A percentile compares a stretch with the other conserved stretches of the same genome.
Conservation (phyloP, 805 yeast species). For the Candida ortonii region DNA sequence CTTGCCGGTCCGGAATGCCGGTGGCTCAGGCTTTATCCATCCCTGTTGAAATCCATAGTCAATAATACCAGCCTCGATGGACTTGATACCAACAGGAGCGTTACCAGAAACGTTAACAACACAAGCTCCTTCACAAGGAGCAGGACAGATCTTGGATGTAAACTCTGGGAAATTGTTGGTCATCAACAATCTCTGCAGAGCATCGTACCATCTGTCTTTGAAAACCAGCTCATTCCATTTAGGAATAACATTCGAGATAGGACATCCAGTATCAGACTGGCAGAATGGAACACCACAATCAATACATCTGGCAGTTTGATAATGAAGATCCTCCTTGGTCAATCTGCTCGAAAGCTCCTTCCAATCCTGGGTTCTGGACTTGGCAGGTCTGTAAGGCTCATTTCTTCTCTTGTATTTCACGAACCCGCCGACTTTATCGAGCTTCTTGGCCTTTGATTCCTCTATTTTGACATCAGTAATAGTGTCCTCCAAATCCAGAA, state of each 20-base stretch:
- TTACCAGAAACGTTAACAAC: conserved; percentile 80
- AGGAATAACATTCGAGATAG: conserved; percentile 94
- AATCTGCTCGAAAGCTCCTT: conserved; percentile 80
- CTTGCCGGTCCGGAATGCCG: conserved; percentile 78
- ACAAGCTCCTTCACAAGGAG: conserved; percentile 98
- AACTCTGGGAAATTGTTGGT: conserved; percentile 99
- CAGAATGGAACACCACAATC: conserved; percentile 99
- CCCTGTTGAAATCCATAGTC: conserved; percentile 96
- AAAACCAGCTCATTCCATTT: conserved; percentile 97
- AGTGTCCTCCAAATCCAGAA: conserved; percentile 87
- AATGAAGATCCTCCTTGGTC: conserved; percentile 79
- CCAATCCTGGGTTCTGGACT: conserved; percentile 85
- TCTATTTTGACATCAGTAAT: conserved; percentile 66
- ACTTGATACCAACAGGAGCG: conserved; percentile 95
- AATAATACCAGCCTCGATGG: conserved; percentile 92
- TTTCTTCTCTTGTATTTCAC: conserved; percentile 88
- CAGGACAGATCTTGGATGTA: conserved; percentile 97
- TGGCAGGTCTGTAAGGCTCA: conserved; percentile 79
- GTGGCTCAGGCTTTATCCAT: conserved; percentile 88
- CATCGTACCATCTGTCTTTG: conserved; percentile 92
- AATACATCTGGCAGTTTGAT: conserved; percentile 97
- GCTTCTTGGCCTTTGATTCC: conserved; percentile 57
- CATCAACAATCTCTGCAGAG: conserved; percentile 86
- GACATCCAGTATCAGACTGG: conserved; percentile 97
- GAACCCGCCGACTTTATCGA: conserved; percentile 86